Evolutionary conservation across 2,329 filamentous ascomycete genomes (phyloP).

Genomic region (Aspergillus phoenicis): DNA sequence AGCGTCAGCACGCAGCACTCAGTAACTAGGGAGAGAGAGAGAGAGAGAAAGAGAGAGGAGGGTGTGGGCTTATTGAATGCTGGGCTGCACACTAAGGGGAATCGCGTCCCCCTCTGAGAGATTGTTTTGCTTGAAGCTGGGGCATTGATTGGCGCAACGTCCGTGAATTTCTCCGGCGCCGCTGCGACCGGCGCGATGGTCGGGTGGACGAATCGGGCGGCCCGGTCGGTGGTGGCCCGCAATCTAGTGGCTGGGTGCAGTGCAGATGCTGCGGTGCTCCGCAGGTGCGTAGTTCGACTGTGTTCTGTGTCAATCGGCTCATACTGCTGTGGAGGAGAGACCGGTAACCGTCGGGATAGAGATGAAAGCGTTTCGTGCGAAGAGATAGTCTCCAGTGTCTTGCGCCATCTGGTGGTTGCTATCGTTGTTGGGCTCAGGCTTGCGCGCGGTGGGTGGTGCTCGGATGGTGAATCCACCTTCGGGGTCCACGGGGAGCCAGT

Average conservation of each 20-base stretch:
- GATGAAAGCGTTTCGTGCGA: slow-evolving; percentile 5
- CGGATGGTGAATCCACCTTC: slow-evolving; percentile 33
- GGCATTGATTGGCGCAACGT: not conserved
- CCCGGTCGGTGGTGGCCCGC: not conserved
- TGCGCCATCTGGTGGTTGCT: not conserved
- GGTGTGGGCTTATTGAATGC: not conserved
- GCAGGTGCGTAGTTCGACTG: not conserved
- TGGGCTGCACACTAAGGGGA: not conserved
- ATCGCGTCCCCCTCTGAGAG: not conserved
- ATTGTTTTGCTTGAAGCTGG: not conserved
- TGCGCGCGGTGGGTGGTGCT: slow-evolving; percentile 3
- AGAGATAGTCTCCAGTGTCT: not conserved
- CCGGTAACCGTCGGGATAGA: not conserved
- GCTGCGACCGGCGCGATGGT: not conserved
- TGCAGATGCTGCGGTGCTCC: not conserved
- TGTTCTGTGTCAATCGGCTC: not conserved
- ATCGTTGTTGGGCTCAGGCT: not conserved
- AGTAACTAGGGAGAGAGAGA: not conserved
- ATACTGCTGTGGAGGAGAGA: not conserved
- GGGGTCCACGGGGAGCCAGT: slow-evolving; percentile 37
- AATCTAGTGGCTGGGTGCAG: not conserved
- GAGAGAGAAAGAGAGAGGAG: not conserved
- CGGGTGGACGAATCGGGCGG: not conserved
- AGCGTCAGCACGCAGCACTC: not conserved
- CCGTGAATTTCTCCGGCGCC: not conserved